Conservation (phyloP, 192 early-diverging fungal genomes). For the Helicostylum pulchrum region DNA sequence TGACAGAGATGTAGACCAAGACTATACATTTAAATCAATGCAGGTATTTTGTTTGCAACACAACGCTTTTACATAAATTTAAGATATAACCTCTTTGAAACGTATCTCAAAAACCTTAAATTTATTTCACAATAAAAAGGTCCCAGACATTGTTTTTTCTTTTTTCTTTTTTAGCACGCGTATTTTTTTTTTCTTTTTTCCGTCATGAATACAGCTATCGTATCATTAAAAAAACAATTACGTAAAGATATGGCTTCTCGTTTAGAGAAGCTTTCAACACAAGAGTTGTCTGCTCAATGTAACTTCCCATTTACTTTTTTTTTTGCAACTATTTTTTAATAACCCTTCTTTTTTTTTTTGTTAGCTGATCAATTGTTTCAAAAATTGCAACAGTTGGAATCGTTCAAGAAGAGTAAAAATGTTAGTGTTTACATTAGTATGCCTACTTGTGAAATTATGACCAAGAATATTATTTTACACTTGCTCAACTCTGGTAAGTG, state of each 20-base stretch:
- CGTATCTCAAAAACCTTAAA: no score
- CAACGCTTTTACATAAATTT: no score
- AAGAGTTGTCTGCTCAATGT: neutral
- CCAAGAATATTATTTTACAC: conserved; percentile 42
- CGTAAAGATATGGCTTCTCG: conserved; percentile 17
- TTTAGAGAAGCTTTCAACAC: neutral
- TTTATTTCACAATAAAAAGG: no score
- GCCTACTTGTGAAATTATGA: conserved; percentile 49
- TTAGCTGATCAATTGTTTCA: conserved; percentile 24
- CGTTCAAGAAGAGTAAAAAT: conserved; percentile 39
- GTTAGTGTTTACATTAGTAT: conserved; percentile 56
- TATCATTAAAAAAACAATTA: conserved; percentile 7
- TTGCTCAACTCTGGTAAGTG: conserved; percentile 42
- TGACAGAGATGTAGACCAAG: no score
- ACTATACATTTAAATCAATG: no score
- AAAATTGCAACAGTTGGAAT: conserved; percentile 29
- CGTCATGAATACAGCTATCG: neutral
- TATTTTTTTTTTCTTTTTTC: neutral
- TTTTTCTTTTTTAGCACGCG: neutral
- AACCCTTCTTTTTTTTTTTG: neutral
- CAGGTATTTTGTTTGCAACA: no score
- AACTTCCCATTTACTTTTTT: neutral
- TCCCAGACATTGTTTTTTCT: neutral
- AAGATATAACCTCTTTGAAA: no score
- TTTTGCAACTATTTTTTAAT: neutral